Evolutionary conservation across 805 yeast species (phyloP).

Genomic region (Pichia manshurica): DNA sequence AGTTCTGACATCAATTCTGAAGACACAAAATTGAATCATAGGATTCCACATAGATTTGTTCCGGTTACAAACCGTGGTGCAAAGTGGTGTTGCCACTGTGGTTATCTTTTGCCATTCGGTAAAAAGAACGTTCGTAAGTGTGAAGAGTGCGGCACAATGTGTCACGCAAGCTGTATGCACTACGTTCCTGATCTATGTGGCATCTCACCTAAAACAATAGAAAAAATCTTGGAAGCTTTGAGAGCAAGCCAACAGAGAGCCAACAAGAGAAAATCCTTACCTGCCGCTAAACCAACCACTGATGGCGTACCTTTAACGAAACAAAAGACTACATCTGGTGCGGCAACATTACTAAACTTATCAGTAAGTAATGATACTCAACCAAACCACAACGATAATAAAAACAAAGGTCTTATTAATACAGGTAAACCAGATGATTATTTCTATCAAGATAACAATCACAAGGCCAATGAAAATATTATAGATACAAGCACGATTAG

Average conservation of each 20-base stretch:
- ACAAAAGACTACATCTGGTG: not conserved
- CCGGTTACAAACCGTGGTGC: conserved; percentile 92
- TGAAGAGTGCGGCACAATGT: conserved; percentile 89
- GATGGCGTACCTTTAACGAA: not conserved
- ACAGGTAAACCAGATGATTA: not conserved
- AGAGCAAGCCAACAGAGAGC: conserved; percentile 7
- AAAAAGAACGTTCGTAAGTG: conserved; percentile 89
- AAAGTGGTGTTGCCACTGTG: conserved; percentile 99
- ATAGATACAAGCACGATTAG: not conserved
- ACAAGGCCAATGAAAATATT: not conserved
- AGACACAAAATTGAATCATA: conserved; percentile 82
- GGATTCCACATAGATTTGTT: conserved; percentile 95
- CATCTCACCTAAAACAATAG: conserved; percentile 96
- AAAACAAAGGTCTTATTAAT: not conserved
- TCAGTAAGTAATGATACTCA: not conserved
- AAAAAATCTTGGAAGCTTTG: conserved; percentile 78
- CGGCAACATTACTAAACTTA: not conserved
- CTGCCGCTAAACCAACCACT: not conserved
- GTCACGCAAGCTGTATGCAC: conserved; percentile 89
- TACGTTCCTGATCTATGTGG: conserved; percentile 98
- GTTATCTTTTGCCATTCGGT: conserved; percentile 93
- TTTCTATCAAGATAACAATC: not conserved
- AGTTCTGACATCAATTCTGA: conserved; percentile 64
- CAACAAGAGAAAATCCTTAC: not conserved
- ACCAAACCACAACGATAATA: not conserved